phyloP scores from a whole-genome alignment of 768 basidiomycete genomes.

The Imleria badia region DNA sequence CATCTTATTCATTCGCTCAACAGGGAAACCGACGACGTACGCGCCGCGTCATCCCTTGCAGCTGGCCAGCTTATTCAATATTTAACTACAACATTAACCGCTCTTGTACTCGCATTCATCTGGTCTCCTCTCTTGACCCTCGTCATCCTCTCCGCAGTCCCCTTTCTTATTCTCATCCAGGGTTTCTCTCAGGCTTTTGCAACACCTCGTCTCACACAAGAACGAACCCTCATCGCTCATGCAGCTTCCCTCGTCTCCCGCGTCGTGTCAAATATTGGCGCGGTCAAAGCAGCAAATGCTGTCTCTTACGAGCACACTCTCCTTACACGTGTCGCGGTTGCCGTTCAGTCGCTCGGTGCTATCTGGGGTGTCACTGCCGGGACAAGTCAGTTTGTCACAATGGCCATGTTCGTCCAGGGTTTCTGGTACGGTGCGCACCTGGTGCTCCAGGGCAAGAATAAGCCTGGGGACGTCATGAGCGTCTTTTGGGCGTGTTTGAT shows the following conservation, averaged over 20 bases:
- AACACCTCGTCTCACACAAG: constrained; percentile 62
- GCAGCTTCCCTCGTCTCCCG: constrained; percentile 82
- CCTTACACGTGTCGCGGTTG: constrained; percentile 42
- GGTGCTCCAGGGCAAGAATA: constrained; percentile 71
- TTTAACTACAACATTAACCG: constrained; percentile 73
- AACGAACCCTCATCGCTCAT: constrained; percentile 65
- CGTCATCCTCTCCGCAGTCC: constrained; percentile 89
- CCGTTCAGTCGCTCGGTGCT: constrained; percentile 53
- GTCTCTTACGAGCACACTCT: constrained; percentile 51
- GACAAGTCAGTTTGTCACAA: constrained; percentile 75
- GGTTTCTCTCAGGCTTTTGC: constrained; percentile 69
- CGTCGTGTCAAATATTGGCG: constrained; percentile 71
- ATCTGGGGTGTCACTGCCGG: constrained; percentile 78
- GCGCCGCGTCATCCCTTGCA: constrained; percentile 78
- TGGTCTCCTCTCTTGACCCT: constrained; percentile 84
- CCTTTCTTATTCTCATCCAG: constrained; percentile 76
- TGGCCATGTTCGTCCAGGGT: constrained; percentile 93
- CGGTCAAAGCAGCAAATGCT: constrained; percentile 94
- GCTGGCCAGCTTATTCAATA: constrained; percentile 80
- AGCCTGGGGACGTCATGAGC: constrained; percentile 84
- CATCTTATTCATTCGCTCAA: constrained; percentile 7
- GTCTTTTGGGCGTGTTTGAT: constrained; percentile 98
- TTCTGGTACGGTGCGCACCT: constrained; percentile 95
- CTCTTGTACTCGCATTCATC: constrained; percentile 77
- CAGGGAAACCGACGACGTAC: constrained; percentile 95